Evolutionary conservation across 306 rosid genomes (phyloP).

Genomic region (Inga laurina): DNA sequence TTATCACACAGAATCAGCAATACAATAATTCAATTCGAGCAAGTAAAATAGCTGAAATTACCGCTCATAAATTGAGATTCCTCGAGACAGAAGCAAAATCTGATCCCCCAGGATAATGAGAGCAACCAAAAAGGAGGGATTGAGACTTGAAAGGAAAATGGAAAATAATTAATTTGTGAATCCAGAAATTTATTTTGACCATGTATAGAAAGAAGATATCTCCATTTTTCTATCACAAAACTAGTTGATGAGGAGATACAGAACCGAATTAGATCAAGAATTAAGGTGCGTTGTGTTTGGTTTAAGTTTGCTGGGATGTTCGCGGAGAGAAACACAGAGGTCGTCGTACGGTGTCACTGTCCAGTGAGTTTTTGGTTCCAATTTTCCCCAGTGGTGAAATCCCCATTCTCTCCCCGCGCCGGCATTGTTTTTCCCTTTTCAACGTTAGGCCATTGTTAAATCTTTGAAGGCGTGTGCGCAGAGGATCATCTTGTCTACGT

Average conservation of each 20-base stretch:
- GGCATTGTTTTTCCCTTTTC: background rate
- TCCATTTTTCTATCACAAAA: conserved; percentile 8
- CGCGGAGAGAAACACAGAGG: conserved; percentile 53
- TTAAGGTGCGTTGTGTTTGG: conserved; percentile 56
- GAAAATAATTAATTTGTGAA: conserved; percentile 6
- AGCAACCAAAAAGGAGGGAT: conserved; percentile 10
- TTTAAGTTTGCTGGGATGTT: conserved; percentile 32
- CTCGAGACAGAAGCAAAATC: conserved; percentile 37
- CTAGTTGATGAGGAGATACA: conserved; percentile 21
- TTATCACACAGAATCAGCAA: conserved; percentile 13
- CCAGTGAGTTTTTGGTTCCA: conserved; percentile 38
- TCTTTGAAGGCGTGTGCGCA: too few species aligned
- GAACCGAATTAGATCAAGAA: conserved; percentile 38
- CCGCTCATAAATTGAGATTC: conserved; percentile 29
- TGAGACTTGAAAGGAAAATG: conserved; percentile 16
- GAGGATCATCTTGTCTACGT: too few species aligned
- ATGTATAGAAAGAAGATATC: conserved; percentile 17
- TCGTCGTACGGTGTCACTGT: conserved; percentile 69
- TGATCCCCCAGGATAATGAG: conserved; percentile 40
- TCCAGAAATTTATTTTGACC: background rate
- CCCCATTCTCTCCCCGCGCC: conserved; percentile 28
- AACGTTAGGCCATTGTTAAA: too few species aligned
- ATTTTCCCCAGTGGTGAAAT: conserved; percentile 30
- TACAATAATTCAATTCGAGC: conserved; percentile 18
- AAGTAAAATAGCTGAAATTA: conserved; percentile 32